A percentile compares a stretch with the other conserved stretches of the same genome.
These are phyloP conservation scores for Westerdykella ornata DNA, from an alignment of 2,329 filamentous ascomycete genomes.

Conservation along the genomic window DNA sequence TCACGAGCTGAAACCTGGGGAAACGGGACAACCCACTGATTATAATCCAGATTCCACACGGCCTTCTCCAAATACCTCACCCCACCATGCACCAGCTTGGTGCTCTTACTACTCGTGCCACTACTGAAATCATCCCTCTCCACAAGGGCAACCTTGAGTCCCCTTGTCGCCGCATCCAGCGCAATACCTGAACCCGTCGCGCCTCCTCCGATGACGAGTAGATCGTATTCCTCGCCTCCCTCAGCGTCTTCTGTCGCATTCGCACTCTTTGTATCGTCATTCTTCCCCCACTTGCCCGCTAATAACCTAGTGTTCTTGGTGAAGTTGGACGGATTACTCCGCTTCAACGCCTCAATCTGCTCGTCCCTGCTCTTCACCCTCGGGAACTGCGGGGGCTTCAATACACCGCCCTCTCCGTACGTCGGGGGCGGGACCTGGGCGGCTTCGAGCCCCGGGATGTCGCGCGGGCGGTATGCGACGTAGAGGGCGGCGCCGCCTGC, in stretches of 20 bases:
- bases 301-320: too few species aligned
- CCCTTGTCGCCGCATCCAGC: conserved; percentile 71
- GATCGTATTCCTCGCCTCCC: conserved; percentile 55
- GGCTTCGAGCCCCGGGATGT: conserved; percentile 63
- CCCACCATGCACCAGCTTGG: conserved; percentile 78
- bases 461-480: conserved; percentile 60
- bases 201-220: conserved; percentile 71
- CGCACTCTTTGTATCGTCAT: conserved; percentile 19
- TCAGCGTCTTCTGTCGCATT: conserved; percentile 14
- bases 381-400: conserved; percentile 62
- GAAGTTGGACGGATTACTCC: conserved; percentile 40
- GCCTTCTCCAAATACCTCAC: conserved; percentile 83
- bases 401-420: conserved; percentile 61
- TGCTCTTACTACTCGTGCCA: conserved; percentile 80
- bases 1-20: background rate
- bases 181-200: conserved; percentile 76
- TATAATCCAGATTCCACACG: conserved; percentile 77
- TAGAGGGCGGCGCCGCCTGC: conserved; percentile 54
- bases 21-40: conserved; percentile 50
- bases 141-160: conserved; percentile 71
- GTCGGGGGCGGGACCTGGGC: conserved; percentile 64
- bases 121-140: conserved; percentile 78
- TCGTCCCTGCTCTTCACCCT: conserved; percentile 55
- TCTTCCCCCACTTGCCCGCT: conserved; percentile 17
- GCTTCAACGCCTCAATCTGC: conserved; percentile 56